Base-by-base conservation (phyloP, 1,284 basidiomycete genomes). In the Lentinus polychrous region DNA sequence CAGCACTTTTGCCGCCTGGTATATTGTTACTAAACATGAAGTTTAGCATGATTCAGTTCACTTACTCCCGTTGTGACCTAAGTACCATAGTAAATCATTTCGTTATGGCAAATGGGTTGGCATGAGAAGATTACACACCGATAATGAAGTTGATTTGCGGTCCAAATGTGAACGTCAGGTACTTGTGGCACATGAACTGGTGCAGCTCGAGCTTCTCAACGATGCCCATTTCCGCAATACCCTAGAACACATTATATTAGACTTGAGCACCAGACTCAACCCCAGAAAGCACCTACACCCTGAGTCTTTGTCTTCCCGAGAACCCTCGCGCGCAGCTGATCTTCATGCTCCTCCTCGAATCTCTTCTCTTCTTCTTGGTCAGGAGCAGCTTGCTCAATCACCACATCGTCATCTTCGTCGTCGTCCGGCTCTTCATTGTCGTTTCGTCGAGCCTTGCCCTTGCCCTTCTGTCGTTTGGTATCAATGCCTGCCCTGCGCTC, bases 101-200 rank as follows among this genome's bases (percentile, higher is more conserved):
- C 27, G 20, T 18, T 11, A 24, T 23, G n/a, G 43, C 20, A 2
- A 32, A 20, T n/a, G 17, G 27, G 31, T 17, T 20, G 35, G 42
- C 27, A 27, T 23, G 15, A 17, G 32, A 43, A 35, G 38, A 23
- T 32, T 8, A 79, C 74, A 64, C 69, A 76, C 96, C 96, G 49
- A 97, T 95, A 55, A 99, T 87, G 62, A 99, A 98, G 69, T 99
- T 98, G 63, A 98, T 88, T 64, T 93, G 91, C 2, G 86, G 84
- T 0, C 87, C 91, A 56, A 96, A 91, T 4, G 76, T 73, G 65
- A 96, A 88, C 0, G 75, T 81, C 42, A 94, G 76, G 64, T 79
- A 83, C 60, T 82, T 77, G 70, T 99, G 96, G 64, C 94, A 97
- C 94, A 99, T 97, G 68, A 99, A 99, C 65, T 97, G 88, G 61